These are phyloP conservation scores for Malassezia dermatis DNA, from an alignment of 1,284 basidiomycete species.

Conservation along the genomic window DNA sequence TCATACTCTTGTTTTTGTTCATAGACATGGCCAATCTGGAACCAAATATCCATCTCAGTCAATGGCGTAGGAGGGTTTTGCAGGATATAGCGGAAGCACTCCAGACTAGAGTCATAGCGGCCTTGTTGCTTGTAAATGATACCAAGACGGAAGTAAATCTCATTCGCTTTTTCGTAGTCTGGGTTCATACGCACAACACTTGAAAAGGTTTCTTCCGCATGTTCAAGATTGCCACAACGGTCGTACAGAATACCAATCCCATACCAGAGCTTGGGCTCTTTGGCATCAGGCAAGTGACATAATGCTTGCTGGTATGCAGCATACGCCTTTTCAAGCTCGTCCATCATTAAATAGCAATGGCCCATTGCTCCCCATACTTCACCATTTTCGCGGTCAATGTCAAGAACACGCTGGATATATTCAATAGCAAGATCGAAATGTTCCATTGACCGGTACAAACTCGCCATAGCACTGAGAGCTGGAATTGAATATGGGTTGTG, in stretches of 20 bases:
- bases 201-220: constrained; percentile 94
- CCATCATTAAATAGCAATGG: constrained; percentile 98
- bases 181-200: constrained; percentile 94
- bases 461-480: constrained; percentile 43
- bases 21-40: constrained; percentile 97
- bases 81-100: constrained; percentile 77
- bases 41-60: constrained; percentile 96
- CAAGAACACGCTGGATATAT: constrained; percentile 80
- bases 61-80: constrained; percentile 88
- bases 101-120: constrained; percentile 56
- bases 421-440: constrained; percentile 65
- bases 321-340: constrained; percentile 96
- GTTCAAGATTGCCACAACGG: constrained; percentile 92
- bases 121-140: constrained; percentile 99
- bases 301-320: constrained; percentile 96
- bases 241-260: constrained; percentile 98
- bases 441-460: constrained; percentile 40
- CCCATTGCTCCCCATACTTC: constrained; percentile 51
- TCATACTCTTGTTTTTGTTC: constrained; percentile 92
- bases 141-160: constrained; percentile 92
- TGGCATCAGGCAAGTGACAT: constrained; percentile 87
- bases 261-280: constrained; percentile 98
- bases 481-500: constrained; percentile 45
- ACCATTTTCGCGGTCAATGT: constrained; percentile 52
- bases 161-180: constrained; percentile 97